Conservation (phyloP, 2,329 filamentous ascomycete species). For the Nakataea oryzae region DNA sequence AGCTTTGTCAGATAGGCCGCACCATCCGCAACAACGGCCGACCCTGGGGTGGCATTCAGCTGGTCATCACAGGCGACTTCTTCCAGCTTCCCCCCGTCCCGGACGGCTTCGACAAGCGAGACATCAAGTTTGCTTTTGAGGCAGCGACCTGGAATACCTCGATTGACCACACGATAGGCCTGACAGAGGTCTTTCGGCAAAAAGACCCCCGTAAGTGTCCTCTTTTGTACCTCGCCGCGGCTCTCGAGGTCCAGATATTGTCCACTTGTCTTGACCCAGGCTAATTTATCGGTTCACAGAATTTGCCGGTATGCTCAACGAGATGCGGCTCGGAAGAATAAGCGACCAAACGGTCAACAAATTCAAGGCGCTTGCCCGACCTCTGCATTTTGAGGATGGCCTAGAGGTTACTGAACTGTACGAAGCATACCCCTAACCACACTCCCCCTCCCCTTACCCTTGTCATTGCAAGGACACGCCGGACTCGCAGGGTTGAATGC, state of each 20-base stretch:
- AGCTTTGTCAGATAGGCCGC: constrained; percentile 80
- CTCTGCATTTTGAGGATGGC: constrained; percentile 61
- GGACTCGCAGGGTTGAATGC: neutral
- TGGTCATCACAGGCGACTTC: constrained; percentile 94
- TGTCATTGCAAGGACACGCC: neutral
- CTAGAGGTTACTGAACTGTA: constrained; percentile 77
- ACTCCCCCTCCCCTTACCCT: neutral
- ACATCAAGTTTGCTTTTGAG: constrained; percentile 86
- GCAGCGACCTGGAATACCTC: constrained; percentile 84
- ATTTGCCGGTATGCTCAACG: constrained; percentile 93
- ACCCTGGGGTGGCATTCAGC: constrained; percentile 90
- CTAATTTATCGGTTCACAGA: constrained; percentile 27
- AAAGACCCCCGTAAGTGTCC: constrained; percentile 57
- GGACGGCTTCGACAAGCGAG: constrained; percentile 52
- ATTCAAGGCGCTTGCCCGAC: constrained; percentile 65
- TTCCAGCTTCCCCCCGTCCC: constrained; percentile 95
- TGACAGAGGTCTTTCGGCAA: constrained; percentile 95
- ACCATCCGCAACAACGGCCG: constrained; percentile 80
- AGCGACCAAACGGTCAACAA: constrained; percentile 63
- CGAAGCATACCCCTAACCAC: constrained; percentile 13
- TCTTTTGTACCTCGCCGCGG: neutral
- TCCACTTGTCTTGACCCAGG: neutral
- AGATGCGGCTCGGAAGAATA: constrained; percentile 86
- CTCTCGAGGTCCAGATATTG: neutral
- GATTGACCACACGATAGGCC: constrained; percentile 88